These are phyloP conservation scores for Syzygium aromaticum DNA, from an alignment of 345 rosid species.

Conservation along the genomic window DNA sequence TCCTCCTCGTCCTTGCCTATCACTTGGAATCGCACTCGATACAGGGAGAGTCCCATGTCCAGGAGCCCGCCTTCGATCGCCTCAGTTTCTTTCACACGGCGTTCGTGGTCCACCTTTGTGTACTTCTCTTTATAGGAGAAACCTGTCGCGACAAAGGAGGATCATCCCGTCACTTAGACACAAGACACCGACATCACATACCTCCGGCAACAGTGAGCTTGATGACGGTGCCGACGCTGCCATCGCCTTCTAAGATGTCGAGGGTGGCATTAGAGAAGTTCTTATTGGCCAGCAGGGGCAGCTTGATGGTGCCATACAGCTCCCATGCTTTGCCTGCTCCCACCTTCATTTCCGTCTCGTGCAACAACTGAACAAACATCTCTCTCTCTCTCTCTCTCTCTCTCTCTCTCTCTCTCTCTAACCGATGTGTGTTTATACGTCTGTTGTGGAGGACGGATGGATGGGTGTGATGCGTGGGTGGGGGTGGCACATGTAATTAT, in stretches of 20 bases:
- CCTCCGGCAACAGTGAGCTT: conserved; percentile 3
- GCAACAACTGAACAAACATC: neutral
- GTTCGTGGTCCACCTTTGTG: conserved; percentile 6
- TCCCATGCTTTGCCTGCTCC: conserved; percentile 12
- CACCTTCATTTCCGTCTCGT: conserved; percentile 5
- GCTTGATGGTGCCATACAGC: conserved; percentile 1
- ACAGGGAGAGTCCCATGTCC: conserved; percentile 7
- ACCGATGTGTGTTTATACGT: neutral
- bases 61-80: conserved; percentile 7
- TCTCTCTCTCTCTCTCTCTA: neutral
- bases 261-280: neutral
- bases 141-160: neutral
- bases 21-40: neutral
- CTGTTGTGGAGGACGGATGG: neutral
- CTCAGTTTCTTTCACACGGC: conserved; percentile 8
- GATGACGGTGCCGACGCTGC: conserved; percentile 9
- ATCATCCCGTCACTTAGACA: neutral
- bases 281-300: neutral
- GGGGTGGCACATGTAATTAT: neutral
- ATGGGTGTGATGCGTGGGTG: neutral
- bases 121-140: conserved; percentile 7
- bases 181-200: neutral
- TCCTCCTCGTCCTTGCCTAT: conserved; percentile 3
- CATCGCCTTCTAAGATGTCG: conserved; percentile 19
- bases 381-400: neutral